Percentiles rank a stretch among this genome's conserved stretches.
Evolutionary conservation across 2,329 filamentous ascomycete genomes (phyloP).

Genomic region (Epichloe brachyelytri): DNA sequence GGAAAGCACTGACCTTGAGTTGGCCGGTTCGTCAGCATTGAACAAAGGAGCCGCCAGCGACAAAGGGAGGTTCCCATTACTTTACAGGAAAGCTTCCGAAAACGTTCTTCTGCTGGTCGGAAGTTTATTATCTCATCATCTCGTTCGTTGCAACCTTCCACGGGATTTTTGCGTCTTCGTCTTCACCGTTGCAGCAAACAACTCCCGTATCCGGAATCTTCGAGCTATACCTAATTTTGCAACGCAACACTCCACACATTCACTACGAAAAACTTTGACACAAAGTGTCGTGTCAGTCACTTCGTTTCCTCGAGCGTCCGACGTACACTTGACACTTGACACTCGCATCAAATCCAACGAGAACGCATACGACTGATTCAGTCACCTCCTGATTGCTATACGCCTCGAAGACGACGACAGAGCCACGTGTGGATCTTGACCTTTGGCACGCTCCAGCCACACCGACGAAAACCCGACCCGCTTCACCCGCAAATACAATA

Average conservation of each 20-base stretch:
- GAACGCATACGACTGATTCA: background rate
- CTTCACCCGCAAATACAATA: background rate
- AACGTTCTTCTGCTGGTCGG: conserved; percentile 9
- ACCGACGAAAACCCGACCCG: background rate
- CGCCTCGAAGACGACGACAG: background rate
- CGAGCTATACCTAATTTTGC: background rate
- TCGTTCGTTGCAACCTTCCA: background rate
- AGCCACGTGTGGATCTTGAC: conserved; percentile 5
- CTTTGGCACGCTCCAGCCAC: conserved; percentile 7
- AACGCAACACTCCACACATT: too few relatives aligned
- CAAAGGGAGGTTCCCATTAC: background rate
- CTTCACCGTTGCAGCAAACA: background rate
- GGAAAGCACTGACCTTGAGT: background rate
- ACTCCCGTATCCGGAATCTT: background rate
- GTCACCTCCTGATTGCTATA: background rate
- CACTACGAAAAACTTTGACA: too few relatives aligned
- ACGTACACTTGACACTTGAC: too few relatives aligned
- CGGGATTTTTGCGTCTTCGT: background rate
- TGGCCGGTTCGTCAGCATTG: background rate
- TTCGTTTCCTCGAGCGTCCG: too few relatives aligned
- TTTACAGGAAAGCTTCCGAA: background rate
- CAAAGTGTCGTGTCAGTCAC: too few relatives aligned
- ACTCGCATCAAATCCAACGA: background rate
- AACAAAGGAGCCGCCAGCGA: conserved; percentile 2
- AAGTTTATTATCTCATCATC: background rate